phyloP scores from a whole-genome alignment of 2,329 filamentous ascomycete species.

The Mycogone perniciosa region DNA sequence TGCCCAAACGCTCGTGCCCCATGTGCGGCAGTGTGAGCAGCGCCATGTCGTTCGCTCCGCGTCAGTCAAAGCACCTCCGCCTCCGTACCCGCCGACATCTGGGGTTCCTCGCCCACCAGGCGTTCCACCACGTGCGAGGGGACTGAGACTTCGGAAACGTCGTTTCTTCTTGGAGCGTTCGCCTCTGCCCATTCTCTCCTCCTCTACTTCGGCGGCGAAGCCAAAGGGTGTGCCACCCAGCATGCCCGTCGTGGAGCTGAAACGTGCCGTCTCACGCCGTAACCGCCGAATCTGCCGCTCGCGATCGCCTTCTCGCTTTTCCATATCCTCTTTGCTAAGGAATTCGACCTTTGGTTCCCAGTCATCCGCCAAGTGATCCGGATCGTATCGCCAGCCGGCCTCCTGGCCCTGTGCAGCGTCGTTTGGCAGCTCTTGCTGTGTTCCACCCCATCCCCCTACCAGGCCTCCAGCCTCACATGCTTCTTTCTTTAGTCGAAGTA shows the following conservation, averaged over 20 bases:
- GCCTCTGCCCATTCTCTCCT: conserved; percentile 85
- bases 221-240: conserved; percentile 64
- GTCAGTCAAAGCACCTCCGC: conserved; percentile 62
- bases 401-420: conserved; percentile 76
- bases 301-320: conserved; percentile 90
- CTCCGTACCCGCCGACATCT: conserved; percentile 68
- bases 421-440: conserved; percentile 68
- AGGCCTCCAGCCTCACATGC: conserved; percentile 87
- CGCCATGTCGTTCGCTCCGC: conserved; percentile 78
- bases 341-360: conserved; percentile 80
- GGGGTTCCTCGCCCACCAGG: conserved; percentile 72
- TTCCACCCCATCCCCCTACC: conserved; percentile 62
- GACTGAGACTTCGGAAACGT: conserved; percentile 82
- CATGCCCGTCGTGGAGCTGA: conserved; percentile 81
- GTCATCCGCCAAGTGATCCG: conserved; percentile 76
- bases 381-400: conserved; percentile 93
- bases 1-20: conserved; percentile 89
- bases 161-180: conserved; percentile 95
- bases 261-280: conserved; percentile 83
- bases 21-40: conserved; percentile 80
- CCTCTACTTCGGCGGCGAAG: conserved; percentile 50
- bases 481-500: conserved; percentile 89
- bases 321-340: conserved; percentile 91
- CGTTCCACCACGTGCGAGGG: conserved; percentile 57
- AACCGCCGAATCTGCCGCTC: conserved; percentile 84